phyloP scores from a whole-genome alignment of 225 moss, liverwort and hornwort species.

The Bryoerythrophyllum caledonicum region DNA sequence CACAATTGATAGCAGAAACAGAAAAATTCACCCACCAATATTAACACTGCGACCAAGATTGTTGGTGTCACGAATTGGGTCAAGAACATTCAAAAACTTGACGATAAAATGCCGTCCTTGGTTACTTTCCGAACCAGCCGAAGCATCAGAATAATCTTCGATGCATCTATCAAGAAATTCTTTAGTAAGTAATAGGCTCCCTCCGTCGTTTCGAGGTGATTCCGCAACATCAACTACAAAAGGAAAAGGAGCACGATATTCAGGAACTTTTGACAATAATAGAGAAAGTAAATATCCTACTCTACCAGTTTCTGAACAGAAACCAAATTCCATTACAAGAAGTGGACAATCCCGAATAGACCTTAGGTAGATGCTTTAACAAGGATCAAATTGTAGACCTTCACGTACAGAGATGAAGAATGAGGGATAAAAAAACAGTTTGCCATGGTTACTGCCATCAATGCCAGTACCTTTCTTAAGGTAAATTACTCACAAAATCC shows the following conservation, averaged over 20 bases:
- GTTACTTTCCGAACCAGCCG: conserved; percentile 38
- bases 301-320: not conserved
- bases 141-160: conserved; percentile 44
- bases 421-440: not conserved
- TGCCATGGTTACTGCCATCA: conserved; percentile 6
- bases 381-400: not conserved
- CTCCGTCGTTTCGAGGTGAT: conserved; percentile 64
- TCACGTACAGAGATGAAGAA: not conserved
- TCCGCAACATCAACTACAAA: conserved; percentile 53
- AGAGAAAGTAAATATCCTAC: not conserved
- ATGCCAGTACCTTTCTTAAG: not conserved
- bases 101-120: conserved; percentile 52
- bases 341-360: not conserved
- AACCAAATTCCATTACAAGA: not conserved
- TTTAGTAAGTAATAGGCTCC: conserved; percentile 56
- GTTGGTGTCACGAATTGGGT: conserved; percentile 74
- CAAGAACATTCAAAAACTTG: conserved; percentile 80
- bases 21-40: conserved; percentile 40
- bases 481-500: conserved; percentile 14
- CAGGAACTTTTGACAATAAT: not conserved
- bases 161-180: conserved; percentile 58
- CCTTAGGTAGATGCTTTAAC: not conserved
- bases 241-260: conserved; percentile 4
- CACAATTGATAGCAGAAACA: conserved; percentile 1
- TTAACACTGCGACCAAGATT: conserved; percentile 96